Evolutionary conservation across 1,284 basidiomycete genomes (phyloP), one percentile per base, ranked within the genome.

Genomic region (Fomitopsis palustris): DNA sequence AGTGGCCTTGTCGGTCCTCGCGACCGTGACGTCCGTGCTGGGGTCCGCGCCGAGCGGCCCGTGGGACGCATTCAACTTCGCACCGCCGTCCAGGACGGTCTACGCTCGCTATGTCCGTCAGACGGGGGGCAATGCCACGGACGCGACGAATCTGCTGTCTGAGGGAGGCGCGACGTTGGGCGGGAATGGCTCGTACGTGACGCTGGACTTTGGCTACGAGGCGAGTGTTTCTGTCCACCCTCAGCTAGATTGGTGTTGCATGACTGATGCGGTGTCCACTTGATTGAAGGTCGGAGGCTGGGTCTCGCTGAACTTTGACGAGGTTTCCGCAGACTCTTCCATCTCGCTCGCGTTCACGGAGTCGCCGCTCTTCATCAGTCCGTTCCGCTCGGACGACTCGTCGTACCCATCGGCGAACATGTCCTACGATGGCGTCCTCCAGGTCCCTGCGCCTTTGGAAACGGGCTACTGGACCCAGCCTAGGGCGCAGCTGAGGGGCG

Each of bases 381-480:
- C 80, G 1, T 58, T 70, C 12, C 65, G 62, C 1, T 81, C 78
- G 0, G 80, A 81, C 65, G 78, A 81, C 64, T 80, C 79, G 2
- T 73, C 77, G 31, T 67, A 66, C 35, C 56, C 75, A 1, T 63
- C 70, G 3, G 43, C 71, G 9, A 74, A 75, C 38, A 68, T 70
- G 64, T 68, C 71, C 1, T 83, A 78, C 62, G 82, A 85, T 62
- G 79, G 81, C 10, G 76, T 81, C 4, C 72, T 81, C 2, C 62
- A 62, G 9, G 68, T 83, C 14, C 58, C 72, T 3, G 70, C 74
- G 0, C 80, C 81, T 1, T 67, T 80, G 3, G 33, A 62, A 0
- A 51, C 61, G 0, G 81, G 80, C 0, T 67, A 72, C 53, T 85
- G 83, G 83, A 80, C 77, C 0, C 83, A 85, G 63, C 81, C 82